These are phyloP conservation scores for Raffaelea arxii DNA, from an alignment of 2,329 filamentous ascomycete species.

Conservation along the genomic window DNA sequence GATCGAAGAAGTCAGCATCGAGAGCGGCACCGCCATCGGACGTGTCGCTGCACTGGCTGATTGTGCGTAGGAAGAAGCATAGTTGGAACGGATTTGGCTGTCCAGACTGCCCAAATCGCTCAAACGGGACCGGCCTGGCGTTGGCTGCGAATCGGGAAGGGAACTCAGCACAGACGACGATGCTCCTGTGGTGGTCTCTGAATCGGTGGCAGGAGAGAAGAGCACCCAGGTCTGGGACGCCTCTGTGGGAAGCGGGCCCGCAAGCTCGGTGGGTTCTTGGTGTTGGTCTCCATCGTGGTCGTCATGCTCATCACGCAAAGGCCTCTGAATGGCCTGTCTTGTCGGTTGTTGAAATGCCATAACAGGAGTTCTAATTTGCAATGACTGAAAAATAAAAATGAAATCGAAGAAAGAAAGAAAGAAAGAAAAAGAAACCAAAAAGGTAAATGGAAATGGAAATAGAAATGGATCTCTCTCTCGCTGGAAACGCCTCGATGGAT, in stretches of 20 bases:
- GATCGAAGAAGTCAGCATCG: conserved; percentile 16
- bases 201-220: conserved; percentile 66
- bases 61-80: conserved; percentile 6
- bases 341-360: conserved; percentile 17
- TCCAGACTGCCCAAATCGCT: conserved; percentile 76
- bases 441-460: too few species aligned
- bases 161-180: conserved; percentile 57
- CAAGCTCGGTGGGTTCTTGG: not conserved
- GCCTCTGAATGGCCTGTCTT: conserved; percentile 39
- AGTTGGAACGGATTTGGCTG: conserved; percentile 52
- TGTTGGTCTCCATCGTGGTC: conserved; percentile 4
- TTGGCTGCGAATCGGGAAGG: conserved; percentile 52
- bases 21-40: conserved; percentile 17
- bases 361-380: too few species aligned
- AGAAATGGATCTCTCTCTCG: not conserved
- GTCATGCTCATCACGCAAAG: conserved; percentile 21
- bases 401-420: not conserved
- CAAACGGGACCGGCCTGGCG: conserved; percentile 59
- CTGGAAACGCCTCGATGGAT: too few species aligned
- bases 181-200: conserved; percentile 39
- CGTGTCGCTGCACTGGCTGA: conserved; percentile 14
- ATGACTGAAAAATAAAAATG: not conserved
- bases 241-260: conserved; percentile 32
- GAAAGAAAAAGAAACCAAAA: not conserved
- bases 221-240: conserved; percentile 93